phyloP scores from a whole-genome alignment of 495 filamentous ascomycete species.

The Penicillium bovifimosum region DNA sequence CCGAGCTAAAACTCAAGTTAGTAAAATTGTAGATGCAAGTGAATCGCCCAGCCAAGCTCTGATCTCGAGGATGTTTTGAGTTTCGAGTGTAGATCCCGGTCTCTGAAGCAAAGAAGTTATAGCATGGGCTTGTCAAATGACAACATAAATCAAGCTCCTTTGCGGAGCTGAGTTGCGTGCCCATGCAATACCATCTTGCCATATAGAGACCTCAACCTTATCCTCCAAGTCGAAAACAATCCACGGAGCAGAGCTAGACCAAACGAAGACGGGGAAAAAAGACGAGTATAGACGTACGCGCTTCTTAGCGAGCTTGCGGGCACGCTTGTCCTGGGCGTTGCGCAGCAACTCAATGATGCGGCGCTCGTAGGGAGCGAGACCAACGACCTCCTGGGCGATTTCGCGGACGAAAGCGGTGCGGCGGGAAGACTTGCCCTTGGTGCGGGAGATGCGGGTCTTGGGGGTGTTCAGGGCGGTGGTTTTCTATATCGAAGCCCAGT shows the following conservation, averaged over 20 bases:
- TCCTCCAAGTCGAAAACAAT: background rate
- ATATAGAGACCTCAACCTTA: background rate
- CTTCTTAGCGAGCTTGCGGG: conserved; percentile 98
- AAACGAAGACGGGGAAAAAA: background rate
- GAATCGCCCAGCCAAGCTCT: background rate
- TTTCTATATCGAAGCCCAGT: conserved; percentile 58
- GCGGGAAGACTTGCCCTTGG: conserved; percentile 89
- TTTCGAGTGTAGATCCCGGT: background rate
- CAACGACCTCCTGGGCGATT: conserved; percentile 88
- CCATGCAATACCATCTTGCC: background rate
- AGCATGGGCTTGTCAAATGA: background rate
- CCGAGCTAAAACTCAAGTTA: conserved; percentile 60
- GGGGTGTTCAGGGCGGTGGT: conserved; percentile 74
- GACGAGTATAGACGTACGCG: conserved; percentile 54
- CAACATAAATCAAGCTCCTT: background rate
- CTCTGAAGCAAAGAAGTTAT: background rate
- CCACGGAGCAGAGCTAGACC: background rate
- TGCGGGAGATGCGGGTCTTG: conserved; percentile 81
- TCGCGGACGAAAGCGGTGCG: conserved; percentile 88
- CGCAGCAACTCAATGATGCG: conserved; percentile 97
- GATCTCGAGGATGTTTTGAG: background rate
- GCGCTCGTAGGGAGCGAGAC: conserved; percentile 94
- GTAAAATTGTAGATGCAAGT: conserved; percentile 1
- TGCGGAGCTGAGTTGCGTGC: background rate
- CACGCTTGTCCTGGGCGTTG: conserved; percentile 99